These are phyloP conservation scores for Boechera stricta DNA, from an alignment of 345 rosid species.

Conservation along the genomic window DNA sequence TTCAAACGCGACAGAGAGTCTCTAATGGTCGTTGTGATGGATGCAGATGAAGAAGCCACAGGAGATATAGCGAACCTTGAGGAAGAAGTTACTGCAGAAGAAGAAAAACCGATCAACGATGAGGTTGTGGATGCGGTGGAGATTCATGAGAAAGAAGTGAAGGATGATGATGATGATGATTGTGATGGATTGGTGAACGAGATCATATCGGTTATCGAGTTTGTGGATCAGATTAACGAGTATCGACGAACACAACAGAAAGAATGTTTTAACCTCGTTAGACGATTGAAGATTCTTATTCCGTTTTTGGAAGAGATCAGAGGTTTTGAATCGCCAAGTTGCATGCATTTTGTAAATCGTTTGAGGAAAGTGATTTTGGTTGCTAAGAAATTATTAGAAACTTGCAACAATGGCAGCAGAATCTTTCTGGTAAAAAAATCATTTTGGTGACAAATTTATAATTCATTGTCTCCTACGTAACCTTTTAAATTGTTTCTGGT, in stretches of 20 bases:
- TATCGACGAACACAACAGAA: conserved; percentile 63
- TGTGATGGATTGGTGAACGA: conserved; percentile 47
- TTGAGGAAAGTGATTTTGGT: conserved; percentile 56
- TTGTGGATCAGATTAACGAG: conserved; percentile 53
- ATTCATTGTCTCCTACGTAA: background rate
- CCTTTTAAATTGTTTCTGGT: background rate
- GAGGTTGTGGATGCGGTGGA: conserved; percentile 32
- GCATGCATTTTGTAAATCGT: conserved; percentile 37
- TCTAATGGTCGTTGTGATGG: conserved; percentile 38
- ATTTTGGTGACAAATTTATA: background rate
- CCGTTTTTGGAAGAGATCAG: conserved; percentile 70
- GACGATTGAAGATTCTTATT: conserved; percentile 67
- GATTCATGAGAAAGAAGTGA: conserved; percentile 39
- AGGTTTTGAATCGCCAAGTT: conserved; percentile 41
- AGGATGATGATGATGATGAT: conserved; percentile 23
- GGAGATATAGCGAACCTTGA: conserved; percentile 24
- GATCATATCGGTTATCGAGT: conserved; percentile 50
- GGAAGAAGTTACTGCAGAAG: conserved; percentile 20
- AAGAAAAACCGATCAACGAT: conserved; percentile 9
- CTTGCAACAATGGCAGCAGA: conserved; percentile 83
- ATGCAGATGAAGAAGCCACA: conserved; percentile 25
- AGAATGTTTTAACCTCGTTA: conserved; percentile 64
- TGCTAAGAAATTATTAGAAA: conserved; percentile 56
- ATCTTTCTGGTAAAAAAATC: conserved; percentile 57
- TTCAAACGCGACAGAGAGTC: conserved; percentile 29